Percentiles rank a stretch among this genome's conserved stretches.
Conservation (phyloP, 2,329 filamentous ascomycete species). For the Fusarium succisae region DNA sequence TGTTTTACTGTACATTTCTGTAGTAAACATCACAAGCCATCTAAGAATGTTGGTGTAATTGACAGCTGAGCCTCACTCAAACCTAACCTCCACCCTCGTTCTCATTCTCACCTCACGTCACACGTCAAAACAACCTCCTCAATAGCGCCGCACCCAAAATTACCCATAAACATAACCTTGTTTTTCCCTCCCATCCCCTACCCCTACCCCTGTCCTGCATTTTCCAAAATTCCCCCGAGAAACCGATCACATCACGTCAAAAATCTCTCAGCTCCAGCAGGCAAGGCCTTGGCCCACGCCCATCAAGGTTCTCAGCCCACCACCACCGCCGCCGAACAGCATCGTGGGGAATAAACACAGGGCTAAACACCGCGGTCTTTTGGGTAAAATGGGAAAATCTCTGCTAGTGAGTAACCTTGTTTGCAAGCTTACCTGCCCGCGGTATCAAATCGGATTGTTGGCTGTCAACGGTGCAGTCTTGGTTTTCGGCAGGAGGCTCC, state of each 20-base stretch:
- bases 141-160: slow-evolving; percentile 6
- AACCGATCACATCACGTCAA: not conserved
- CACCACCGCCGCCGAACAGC: not conserved
- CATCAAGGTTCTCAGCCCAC: slow-evolving; percentile 39
- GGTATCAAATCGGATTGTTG: slow-evolving; percentile 6
- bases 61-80: not conserved
- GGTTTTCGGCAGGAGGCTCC: not conserved
- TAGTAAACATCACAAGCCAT: not conserved
- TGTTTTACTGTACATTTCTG: accelerated
- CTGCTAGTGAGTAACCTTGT: slow-evolving; percentile 6
- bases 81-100: not conserved
- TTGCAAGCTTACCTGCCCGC: slow-evolving; percentile 5
- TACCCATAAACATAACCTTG: slow-evolving; percentile 34
- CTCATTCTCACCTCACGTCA: not conserved
- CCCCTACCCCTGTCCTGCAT: slow-evolving; percentile 3
- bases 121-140: slow-evolving; percentile 14
- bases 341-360: not conserved
- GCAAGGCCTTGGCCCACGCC: slow-evolving; percentile 12
- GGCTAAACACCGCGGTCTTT: not conserved
- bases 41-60: too few species aligned
- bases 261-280: slow-evolving; percentile 15
- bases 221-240: not conserved
- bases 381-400: not conserved
- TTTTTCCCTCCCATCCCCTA: not conserved
- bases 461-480: not conserved